A percentile compares a stretch with the other conserved stretches of the same genome.
Conservation (phyloP, 768 basidiomycete species). For the Leccinum subgranulosum region DNA sequence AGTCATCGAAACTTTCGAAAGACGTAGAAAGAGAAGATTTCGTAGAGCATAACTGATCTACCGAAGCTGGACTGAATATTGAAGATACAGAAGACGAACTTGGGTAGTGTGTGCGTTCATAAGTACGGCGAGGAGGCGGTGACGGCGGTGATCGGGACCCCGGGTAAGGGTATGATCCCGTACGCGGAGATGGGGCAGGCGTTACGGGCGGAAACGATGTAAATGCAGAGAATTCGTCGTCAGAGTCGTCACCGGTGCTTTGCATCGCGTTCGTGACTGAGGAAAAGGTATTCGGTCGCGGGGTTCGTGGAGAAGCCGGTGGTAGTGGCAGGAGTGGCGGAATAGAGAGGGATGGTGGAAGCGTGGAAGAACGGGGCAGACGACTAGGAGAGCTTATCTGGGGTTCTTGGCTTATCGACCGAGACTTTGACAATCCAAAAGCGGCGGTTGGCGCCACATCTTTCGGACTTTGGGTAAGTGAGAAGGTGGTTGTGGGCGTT, state of each 20-base stretch:
- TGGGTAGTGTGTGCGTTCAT: slow-evolving; percentile 20
- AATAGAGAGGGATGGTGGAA: slow-evolving; percentile 23
- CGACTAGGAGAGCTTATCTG: slow-evolving; percentile 20
- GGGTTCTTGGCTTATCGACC: slow-evolving; percentile 11
- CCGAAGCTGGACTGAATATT: slow-evolving; percentile 18
- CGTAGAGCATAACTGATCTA: slow-evolving; percentile 18
- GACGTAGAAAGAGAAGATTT: slow-evolving; percentile 25
- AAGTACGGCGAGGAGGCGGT: slow-evolving; percentile 28
- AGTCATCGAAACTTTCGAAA: slow-evolving; percentile 49
- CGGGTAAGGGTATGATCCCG: slow-evolving; percentile 8
- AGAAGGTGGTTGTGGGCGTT: slow-evolving; percentile 25
- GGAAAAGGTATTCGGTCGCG: slow-evolving; percentile 17
- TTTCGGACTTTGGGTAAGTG: slow-evolving; percentile 15
- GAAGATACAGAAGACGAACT: slow-evolving; percentile 28
- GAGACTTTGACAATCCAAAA: slow-evolving; percentile 1
- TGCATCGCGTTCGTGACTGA: slow-evolving; percentile 2
- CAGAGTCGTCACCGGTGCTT: slow-evolving; percentile 24
- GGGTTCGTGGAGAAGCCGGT: slow-evolving; percentile 31
- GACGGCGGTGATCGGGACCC: slow-evolving; percentile 25
- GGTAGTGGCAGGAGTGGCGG: slow-evolving; percentile 33
- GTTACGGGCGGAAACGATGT: slow-evolving; percentile 26
- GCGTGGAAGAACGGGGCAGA: slow-evolving; percentile 16
- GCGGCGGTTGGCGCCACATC: neutral
- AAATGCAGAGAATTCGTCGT: slow-evolving; percentile 55
- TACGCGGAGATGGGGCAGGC: slow-evolving; percentile 4